Base-by-base conservation (phyloP, 164 flowering plant genomes). In the Sedum album region DNA sequence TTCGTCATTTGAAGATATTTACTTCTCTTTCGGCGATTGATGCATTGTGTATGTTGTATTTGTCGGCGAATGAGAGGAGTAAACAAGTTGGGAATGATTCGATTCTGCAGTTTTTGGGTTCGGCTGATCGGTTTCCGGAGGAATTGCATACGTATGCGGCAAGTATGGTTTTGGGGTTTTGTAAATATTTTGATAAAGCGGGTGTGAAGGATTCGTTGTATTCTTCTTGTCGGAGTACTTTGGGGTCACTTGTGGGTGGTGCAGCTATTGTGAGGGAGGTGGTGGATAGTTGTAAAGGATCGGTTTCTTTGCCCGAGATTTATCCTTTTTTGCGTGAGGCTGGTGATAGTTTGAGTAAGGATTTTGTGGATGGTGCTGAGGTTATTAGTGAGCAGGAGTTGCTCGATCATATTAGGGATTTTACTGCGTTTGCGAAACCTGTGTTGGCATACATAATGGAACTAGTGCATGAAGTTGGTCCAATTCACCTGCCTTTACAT, bases 251-350 rank as follows among this genome's bases (percentile, higher is more conserved):
- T 80, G 67, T 94, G 73, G 90, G 83, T 62, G 60, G 48, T 26
- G 55, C 73, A 35, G 82, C 78, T 5, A 18, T 30, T 73, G 80
- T 74, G 0, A 68, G 68, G 35, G 74, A 72, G 31, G 31, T 69
- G 0, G 71, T 64, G 17, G 77, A 76, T 8, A 31, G 65, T 39
- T 42, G 33, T 21, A 73, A 76, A 70, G 72, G 76, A 0, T 26
- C 61, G 17, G 49, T 77, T 60, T 71, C 70, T 2, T 60, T 86
- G 23, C 71, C 55, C 6, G 96, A 91, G 39, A 70, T 91, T 44
- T 79, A 81, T 53, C 90, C 88, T 1, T 94, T 87, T 76, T 82
- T 89, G 63, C 25, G 26, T n/a, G 95, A 91, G 79, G 69, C 90
- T 38, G 90, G 79, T 0, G n/a, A 23, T 46, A 79, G 66, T 53